These are phyloP conservation scores for Pyrenula massariospora DNA, from an alignment of 495 filamentous ascomycete species.

Conservation along the genomic window DNA sequence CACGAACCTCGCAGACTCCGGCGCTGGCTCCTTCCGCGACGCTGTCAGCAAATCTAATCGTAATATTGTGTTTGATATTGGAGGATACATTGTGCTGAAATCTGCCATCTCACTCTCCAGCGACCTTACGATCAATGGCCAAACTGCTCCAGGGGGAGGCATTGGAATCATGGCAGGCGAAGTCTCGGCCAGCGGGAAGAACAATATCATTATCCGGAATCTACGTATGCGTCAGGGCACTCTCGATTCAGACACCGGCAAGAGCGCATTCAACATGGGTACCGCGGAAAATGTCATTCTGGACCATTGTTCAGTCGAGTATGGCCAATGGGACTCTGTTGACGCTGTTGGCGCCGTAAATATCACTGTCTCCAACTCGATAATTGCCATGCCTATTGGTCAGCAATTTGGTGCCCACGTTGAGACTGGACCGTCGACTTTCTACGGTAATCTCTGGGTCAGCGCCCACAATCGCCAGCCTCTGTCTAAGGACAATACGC, in stretches of 20 bases:
- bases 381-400: conserved; percentile 22
- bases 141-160: conserved; percentile 24
- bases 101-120: conserved; percentile 19
- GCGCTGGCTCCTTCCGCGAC: conserved; percentile 27
- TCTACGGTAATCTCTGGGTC: conserved; percentile 22
- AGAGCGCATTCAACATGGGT: conserved; percentile 25
- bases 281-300: conserved; percentile 25
- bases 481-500: conserved; percentile 9
- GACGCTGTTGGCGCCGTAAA: conserved; percentile 22
- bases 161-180: conserved; percentile 23
- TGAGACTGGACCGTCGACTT: conserved; percentile 11
- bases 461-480: conserved; percentile 14
- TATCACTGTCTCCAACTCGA: conserved; percentile 27
- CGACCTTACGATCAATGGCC: conserved; percentile 25
- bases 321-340: conserved; percentile 23
- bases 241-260: conserved; percentile 19
- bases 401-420: conserved; percentile 23
- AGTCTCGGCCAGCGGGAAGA: conserved; percentile 19
- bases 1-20: conserved; percentile 24
- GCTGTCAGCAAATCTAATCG: conserved; percentile 23
- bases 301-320: conserved; percentile 24
- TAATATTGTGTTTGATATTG: conserved; percentile 25
- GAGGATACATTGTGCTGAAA: conserved; percentile 22
- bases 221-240: conserved; percentile 25
- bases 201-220: conserved; percentile 26